phyloP scores from a whole-genome alignment of 768 basidiomycete genomes.

The Vararia minispora region DNA sequence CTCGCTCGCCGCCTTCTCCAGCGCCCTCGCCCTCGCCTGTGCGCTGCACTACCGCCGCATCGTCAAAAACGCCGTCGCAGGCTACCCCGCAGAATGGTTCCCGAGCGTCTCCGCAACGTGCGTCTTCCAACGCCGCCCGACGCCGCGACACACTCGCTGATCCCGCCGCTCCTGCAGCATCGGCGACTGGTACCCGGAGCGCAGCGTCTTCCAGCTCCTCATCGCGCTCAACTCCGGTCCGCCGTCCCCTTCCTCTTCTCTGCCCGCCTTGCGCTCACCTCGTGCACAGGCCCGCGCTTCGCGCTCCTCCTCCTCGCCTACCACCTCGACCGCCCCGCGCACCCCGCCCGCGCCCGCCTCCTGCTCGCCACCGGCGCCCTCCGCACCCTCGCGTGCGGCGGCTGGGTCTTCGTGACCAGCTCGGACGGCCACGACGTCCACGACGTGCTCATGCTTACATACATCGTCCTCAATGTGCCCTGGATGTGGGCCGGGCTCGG shows the following conservation, averaged over 20 bases:
- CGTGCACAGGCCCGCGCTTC: slow-evolving; percentile 58
- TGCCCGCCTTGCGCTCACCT: background rate
- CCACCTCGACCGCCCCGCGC: slow-evolving; percentile 35
- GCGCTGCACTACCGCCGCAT: slow-evolving; percentile 72
- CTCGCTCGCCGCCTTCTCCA: slow-evolving; percentile 50
- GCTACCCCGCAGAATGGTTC: slow-evolving; percentile 83
- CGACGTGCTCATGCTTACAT: slow-evolving; percentile 81
- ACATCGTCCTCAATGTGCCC: slow-evolving; percentile 74
- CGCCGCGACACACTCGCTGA: background rate
- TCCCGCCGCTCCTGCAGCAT: slow-evolving; percentile 35
- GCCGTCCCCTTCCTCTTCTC: slow-evolving; percentile 9
- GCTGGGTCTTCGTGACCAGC: slow-evolving; percentile 89
- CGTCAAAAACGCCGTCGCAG: slow-evolving; percentile 75
- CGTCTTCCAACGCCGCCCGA: slow-evolving; percentile 17
- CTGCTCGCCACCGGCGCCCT: slow-evolving; percentile 54
- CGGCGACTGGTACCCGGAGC: slow-evolving; percentile 85
- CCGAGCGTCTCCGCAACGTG: slow-evolving; percentile 84
- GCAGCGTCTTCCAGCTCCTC: slow-evolving; percentile 76
- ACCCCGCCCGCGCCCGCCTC: slow-evolving; percentile 25
- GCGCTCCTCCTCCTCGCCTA: slow-evolving; percentile 54
- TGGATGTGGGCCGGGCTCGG: slow-evolving; percentile 68
- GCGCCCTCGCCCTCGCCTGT: slow-evolving; percentile 54
- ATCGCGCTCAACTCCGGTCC: slow-evolving; percentile 75
- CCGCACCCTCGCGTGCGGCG: slow-evolving; percentile 74
- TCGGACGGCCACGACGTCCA: slow-evolving; percentile 75